These are phyloP conservation scores for Agroathelia rolfsii DNA, from an alignment of 1,284 basidiomycete species.

Conservation along the genomic window DNA sequence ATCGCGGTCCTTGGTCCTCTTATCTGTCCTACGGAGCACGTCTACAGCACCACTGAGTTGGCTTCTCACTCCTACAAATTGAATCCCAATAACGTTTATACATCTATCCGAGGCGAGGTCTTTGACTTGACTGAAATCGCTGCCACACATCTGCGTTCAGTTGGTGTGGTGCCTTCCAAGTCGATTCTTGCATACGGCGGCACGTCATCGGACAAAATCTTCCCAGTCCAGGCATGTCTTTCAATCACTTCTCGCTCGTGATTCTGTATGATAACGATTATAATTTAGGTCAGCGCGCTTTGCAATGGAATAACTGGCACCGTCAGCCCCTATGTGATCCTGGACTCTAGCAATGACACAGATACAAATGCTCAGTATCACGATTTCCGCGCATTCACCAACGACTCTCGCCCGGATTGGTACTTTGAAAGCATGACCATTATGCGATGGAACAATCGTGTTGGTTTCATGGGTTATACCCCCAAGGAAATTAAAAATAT, in stretches of 20 bases:
- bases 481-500: conserved; percentile 68
- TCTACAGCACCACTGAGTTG: conserved; percentile 77
- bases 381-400: conserved; percentile 84
- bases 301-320: conserved; percentile 81
- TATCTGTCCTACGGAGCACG: conserved; percentile 92
- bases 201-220: conserved; percentile 64
- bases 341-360: conserved; percentile 75
- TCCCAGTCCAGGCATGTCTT: conserved; percentile 80
- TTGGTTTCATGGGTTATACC: conserved; percentile 87
- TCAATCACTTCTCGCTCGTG: neutral
- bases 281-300: conserved; percentile 72
- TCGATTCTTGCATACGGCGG: conserved; percentile 81
- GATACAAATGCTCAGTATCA: conserved; percentile 84
- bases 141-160: conserved; percentile 52
- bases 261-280: conserved; percentile 8
- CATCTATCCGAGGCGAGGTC: conserved; percentile 86
- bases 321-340: conserved; percentile 78
- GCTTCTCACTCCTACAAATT: conserved; percentile 56
- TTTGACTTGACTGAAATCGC: conserved; percentile 67
- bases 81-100: conserved; percentile 68
- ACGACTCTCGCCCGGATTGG: conserved; percentile 94
- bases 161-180: conserved; percentile 70
- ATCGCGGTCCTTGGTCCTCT: conserved; percentile 82
- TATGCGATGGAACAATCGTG: conserved; percentile 82
- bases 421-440: conserved; percentile 89